Conservation (phyloP, 352 stramenopile species). For the Phytophthora citricola region DNA sequence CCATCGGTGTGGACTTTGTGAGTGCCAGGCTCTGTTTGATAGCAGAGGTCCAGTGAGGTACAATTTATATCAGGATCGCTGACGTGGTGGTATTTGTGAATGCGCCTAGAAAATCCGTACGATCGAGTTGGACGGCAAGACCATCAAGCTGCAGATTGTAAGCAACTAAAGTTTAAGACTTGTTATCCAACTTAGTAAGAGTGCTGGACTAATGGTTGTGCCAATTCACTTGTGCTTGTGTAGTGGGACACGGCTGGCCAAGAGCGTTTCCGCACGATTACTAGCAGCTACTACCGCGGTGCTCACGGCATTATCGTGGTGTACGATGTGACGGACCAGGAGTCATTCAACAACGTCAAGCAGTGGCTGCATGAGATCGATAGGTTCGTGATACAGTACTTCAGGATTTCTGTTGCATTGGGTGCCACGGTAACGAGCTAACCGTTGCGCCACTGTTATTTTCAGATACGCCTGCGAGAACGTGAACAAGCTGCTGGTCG, state of each 20-base stretch:
- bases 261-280: constrained; percentile 99
- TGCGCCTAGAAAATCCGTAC: constrained; percentile 97
- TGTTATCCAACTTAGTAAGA: too few relatives aligned
- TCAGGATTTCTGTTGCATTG: background rate
- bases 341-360: constrained; percentile 98
- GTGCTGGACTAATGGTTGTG: constrained; percentile 15
- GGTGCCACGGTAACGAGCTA: background rate
- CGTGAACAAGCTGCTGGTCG: constrained; percentile 97
- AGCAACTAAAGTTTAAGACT: constrained; percentile 5
- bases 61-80: constrained; percentile 18
- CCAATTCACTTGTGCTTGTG: constrained; percentile 18
- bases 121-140: constrained; percentile 99
- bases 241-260: constrained; percentile 99
- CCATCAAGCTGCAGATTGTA: constrained; percentile 99
- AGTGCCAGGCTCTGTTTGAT: constrained; percentile 43
- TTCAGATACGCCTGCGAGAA: constrained; percentile 96
- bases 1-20: constrained; percentile 99
- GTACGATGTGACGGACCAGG: constrained; percentile 98
- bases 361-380: constrained; percentile 97
- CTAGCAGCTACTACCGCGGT: constrained; percentile 98
- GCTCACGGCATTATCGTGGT: constrained; percentile 99
- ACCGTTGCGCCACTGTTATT: constrained; percentile 7
- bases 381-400: constrained; percentile 42
- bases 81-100: constrained; percentile 18
- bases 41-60: background rate